These are phyloP conservation scores for Aspergillus sp. DNA, from an alignment of 2,329 filamentous ascomycete species.

Conservation along the genomic window DNA sequence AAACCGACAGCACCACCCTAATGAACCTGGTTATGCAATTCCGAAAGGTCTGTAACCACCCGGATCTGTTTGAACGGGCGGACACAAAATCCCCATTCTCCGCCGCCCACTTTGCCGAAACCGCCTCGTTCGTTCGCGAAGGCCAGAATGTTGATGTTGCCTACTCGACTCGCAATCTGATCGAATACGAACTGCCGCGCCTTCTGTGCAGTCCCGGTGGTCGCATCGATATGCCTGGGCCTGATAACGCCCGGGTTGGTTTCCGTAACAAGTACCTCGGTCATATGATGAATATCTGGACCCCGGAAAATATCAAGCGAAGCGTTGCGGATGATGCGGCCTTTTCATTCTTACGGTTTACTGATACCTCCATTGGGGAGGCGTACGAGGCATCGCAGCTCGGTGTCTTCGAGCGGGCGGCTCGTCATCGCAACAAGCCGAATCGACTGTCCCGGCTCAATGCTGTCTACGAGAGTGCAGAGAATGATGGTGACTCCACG, in stretches of 20 bases:
- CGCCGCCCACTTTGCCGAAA: conserved; percentile 85
- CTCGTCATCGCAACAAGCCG: conserved; percentile 48
- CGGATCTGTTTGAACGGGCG: conserved; percentile 91
- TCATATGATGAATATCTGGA: conserved; percentile 88
- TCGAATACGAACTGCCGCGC: conserved; percentile 78
- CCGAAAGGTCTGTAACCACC: conserved; percentile 98
- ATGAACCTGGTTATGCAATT: conserved; percentile 99
- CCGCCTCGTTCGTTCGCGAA: conserved; percentile 89
- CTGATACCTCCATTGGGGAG: conserved; percentile 70
- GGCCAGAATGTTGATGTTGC: conserved; percentile 72
- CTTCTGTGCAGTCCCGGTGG: conserved; percentile 79
- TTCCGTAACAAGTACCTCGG: conserved; percentile 73
- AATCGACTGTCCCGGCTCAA: conserved; percentile 63
- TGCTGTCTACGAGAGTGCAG: conserved; percentile 63
- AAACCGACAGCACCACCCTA: conserved; percentile 88
- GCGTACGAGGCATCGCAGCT: conserved; percentile 64
- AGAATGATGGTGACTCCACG: conserved; percentile 45
- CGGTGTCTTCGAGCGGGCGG: conserved; percentile 69
- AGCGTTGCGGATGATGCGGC: conserved; percentile 58
- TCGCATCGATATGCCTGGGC: conserved; percentile 67
- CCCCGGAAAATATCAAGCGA: conserved; percentile 68
- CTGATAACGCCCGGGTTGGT: conserved; percentile 69
- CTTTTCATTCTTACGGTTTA: conserved; percentile 89
- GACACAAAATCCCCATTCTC: conserved; percentile 85
- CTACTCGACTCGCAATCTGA: conserved; percentile 82